Conservation (phyloP, 805 yeast genomes). For the Zygosaccharomyces rouxii region DNA sequence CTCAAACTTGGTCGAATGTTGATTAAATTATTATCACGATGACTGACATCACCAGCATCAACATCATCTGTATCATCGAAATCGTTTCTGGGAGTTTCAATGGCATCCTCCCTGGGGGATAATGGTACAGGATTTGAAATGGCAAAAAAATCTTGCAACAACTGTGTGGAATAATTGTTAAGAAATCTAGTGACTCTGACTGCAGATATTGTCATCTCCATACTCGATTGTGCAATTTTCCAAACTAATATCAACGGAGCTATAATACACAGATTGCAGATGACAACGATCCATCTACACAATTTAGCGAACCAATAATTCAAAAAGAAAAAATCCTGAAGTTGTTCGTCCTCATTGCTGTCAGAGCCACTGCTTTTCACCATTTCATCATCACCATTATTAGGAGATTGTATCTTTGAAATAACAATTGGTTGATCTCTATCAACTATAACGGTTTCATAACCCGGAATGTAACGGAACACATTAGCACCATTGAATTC, state of each 20-base stretch:
- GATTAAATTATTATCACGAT: slow-evolving; percentile 3
- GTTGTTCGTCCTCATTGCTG: not conserved
- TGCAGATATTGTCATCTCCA: slow-evolving; percentile 41
- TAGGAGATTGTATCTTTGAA: slow-evolving; percentile 43
- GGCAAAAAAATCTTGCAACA: slow-evolving; percentile 24
- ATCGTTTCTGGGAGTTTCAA: not conserved
- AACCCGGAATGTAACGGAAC: slow-evolving; percentile 46
- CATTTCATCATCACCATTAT: slow-evolving; percentile 51
- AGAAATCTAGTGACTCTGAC: slow-evolving; percentile 34
- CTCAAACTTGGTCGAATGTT: slow-evolving; percentile 8
- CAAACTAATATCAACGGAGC: slow-evolving; percentile 65
- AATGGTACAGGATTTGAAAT: slow-evolving; percentile 8
- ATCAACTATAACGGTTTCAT: slow-evolving; percentile 56
- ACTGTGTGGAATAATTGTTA: slow-evolving; percentile 26
- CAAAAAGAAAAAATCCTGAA: slow-evolving; percentile 18
- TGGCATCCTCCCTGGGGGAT: not conserved
- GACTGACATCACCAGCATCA: not conserved
- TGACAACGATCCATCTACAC: slow-evolving; percentile 46
- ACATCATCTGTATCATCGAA: not conserved
- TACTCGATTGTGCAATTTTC: slow-evolving; percentile 43
- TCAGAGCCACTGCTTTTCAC: slow-evolving; percentile 8
- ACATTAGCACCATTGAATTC: slow-evolving; percentile 43
- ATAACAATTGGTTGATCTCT: slow-evolving; percentile 41
- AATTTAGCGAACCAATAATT: slow-evolving; percentile 38
- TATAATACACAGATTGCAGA: slow-evolving; percentile 44